Evolutionary conservation across 805 yeast species (phyloP).

Genomic region (Kuraishia borneana): DNA sequence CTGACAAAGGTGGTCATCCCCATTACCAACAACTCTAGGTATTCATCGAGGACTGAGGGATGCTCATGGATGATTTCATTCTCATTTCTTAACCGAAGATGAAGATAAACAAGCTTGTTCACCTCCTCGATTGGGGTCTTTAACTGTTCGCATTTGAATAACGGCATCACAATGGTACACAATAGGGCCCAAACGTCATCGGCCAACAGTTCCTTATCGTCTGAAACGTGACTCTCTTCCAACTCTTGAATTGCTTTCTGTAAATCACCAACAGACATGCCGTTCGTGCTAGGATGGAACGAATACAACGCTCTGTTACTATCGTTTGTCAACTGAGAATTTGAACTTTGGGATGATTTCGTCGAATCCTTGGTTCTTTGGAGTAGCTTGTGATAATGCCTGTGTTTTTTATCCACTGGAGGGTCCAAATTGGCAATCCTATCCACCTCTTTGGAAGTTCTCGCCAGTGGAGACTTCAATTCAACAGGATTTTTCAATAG

Average conservation of each 20-base stretch:
- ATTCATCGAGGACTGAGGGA: constrained; percentile 26
- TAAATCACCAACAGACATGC: constrained; percentile 16
- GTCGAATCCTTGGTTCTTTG: constrained; percentile 15
- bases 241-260: constrained; percentile 18
- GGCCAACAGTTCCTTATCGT: constrained; percentile 26
- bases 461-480: constrained; percentile 15
- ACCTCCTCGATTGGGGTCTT: constrained; percentile 47
- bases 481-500: constrained; percentile 18
- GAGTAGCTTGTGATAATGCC: constrained; percentile 15
- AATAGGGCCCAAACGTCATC: constrained; percentile 41
- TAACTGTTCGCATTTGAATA: constrained; percentile 36
- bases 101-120: constrained; percentile 31
- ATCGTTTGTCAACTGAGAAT: constrained; percentile 18
- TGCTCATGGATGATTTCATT: constrained; percentile 6
- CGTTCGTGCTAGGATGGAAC: constrained; percentile 17
- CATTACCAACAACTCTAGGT: constrained; percentile 29
- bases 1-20: constrained; percentile 23
- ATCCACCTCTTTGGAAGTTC: constrained; percentile 19
- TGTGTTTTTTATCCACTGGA: constrained; percentile 13
- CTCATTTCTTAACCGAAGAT: constrained; percentile 14
- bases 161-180: constrained; percentile 27
- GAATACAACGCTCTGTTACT: constrained; percentile 24
- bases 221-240: constrained; percentile 12
- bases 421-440: constrained; percentile 14
- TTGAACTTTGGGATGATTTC: constrained; percentile 25